These are phyloP conservation scores for Malbranchea zuffiana DNA, from an alignment of 2,329 filamentous ascomycete genomes.

Conservation along the genomic window DNA sequence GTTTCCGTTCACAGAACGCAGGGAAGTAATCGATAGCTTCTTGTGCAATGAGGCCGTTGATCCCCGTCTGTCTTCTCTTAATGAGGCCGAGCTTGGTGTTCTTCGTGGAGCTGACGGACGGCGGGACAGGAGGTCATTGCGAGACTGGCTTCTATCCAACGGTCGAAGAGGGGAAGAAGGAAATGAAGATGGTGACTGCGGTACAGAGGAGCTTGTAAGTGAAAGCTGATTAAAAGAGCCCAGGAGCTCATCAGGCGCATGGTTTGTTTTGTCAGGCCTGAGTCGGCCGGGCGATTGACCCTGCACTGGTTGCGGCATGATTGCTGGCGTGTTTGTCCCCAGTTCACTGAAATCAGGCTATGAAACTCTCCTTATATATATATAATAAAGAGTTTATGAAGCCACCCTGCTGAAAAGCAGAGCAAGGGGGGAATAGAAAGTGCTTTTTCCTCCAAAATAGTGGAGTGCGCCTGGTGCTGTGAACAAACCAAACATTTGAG, in stretches of 20 bases:
- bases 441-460: too few relatives aligned
- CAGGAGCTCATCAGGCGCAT: slow-evolving; percentile 6
- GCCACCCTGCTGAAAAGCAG: too few relatives aligned
- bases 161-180: slow-evolving; percentile 4
- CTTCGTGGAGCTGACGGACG: slow-evolving; percentile 19
- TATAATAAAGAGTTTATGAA: background rate
- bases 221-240: slow-evolving; percentile 10
- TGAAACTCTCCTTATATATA: too few relatives aligned
- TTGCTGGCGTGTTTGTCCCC: slow-evolving; percentile 1
- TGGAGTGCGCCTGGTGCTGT: too few relatives aligned
- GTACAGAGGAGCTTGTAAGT: too few relatives aligned
- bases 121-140: slow-evolving; percentile 7
- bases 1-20: slow-evolving; percentile 25
- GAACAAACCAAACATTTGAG: too few relatives aligned
- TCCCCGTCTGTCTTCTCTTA: slow-evolving; percentile 28
- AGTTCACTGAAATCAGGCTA: too few relatives aligned
- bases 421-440: too few relatives aligned
- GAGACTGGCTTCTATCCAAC: slow-evolving; percentile 1
- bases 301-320: background rate
- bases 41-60: slow-evolving; percentile 30
- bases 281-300: slow-evolving; percentile 7
- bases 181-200: background rate
- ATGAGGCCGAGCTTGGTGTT: slow-evolving; percentile 27
- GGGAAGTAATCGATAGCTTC: slow-evolving; percentile 28
- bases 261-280: slow-evolving; percentile 7